phyloP scores from a whole-genome alignment of 768 basidiomycete genomes.

The Russula olivacea region DNA sequence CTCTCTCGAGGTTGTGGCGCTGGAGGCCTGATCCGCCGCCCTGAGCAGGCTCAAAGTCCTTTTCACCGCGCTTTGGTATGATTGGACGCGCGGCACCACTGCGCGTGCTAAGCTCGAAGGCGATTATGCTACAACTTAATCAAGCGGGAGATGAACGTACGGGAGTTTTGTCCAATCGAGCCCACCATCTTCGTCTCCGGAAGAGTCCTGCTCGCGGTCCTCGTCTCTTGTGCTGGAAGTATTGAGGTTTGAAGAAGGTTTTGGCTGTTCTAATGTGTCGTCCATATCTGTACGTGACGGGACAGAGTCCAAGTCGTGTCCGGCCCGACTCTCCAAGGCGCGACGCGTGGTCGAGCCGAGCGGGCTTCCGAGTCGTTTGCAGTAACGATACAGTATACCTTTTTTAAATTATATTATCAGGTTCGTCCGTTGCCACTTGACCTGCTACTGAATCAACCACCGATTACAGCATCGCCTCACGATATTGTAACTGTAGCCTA shows the following conservation, averaged over 20 bases:
- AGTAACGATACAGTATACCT: too few relatives aligned
- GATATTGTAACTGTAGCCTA: too few relatives aligned
- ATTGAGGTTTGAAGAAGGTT: slow-evolving; percentile 26
- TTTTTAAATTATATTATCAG: too few relatives aligned
- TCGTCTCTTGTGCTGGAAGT: slow-evolving; percentile 37
- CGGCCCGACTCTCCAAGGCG: too few relatives aligned
- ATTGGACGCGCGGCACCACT: slow-evolving; percentile 47
- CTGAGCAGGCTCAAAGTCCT: slow-evolving; percentile 85
- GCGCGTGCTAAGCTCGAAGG: neutral
- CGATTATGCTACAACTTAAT: neutral
- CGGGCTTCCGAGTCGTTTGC: too few relatives aligned
- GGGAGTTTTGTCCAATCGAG: slow-evolving; percentile 80
- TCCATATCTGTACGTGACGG: slow-evolving; percentile 41
- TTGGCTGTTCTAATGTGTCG: slow-evolving; percentile 48
- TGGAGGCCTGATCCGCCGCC: slow-evolving; percentile 69
- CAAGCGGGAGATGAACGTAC: slow-evolving; percentile 34
- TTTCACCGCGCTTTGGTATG: slow-evolving; percentile 95
- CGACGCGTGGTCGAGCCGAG: too few relatives aligned
- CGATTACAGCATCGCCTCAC: too few relatives aligned
- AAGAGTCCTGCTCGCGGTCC: slow-evolving; percentile 42
- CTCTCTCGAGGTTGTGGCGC: slow-evolving; percentile 69
- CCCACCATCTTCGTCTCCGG: slow-evolving; percentile 68
- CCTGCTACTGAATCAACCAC: too few relatives aligned
- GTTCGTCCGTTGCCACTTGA: too few relatives aligned
- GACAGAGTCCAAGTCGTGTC: too few relatives aligned